Conservation (phyloP, 2,329 filamentous ascomycete genomes). For the Dactylellina parvicollis region DNA sequence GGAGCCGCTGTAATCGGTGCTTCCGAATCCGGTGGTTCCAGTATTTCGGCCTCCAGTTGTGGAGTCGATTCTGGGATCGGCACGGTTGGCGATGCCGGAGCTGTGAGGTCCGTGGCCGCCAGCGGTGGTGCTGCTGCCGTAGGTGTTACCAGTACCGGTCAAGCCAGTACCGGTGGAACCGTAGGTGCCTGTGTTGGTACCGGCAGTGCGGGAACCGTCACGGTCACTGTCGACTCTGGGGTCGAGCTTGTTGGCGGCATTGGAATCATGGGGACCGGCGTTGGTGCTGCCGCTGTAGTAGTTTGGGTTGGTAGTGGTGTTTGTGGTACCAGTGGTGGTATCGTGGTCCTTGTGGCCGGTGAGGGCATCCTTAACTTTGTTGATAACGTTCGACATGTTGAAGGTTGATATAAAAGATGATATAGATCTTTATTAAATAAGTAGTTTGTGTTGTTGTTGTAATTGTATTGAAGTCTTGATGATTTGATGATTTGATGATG, state of each 20-base stretch:
- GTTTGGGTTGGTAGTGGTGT: slow-evolving; percentile 33
- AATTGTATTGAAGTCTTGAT: slow-evolving; percentile 10
- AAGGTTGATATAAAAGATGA: slow-evolving; percentile 23
- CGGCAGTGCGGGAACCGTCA: slow-evolving; percentile 60
- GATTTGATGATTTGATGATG: slow-evolving; percentile 22
- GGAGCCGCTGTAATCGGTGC: neutral
- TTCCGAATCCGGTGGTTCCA: neutral
- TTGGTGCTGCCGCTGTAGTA: slow-evolving; percentile 53
- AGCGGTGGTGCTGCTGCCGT: slow-evolving; percentile 60
- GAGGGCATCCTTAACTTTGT: slow-evolving; percentile 66
- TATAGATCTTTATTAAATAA: slow-evolving; percentile 4
- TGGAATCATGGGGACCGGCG: slow-evolving; percentile 55
- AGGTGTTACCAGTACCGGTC: slow-evolving; percentile 59
- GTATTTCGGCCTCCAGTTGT: slow-evolving; percentile 52
- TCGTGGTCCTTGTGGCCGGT: slow-evolving; percentile 54
- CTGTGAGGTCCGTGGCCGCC: slow-evolving; percentile 65
- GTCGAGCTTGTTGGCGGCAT: slow-evolving; percentile 64
- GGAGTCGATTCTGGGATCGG: slow-evolving; percentile 68
- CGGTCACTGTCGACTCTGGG: slow-evolving; percentile 68
- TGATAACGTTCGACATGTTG: slow-evolving; percentile 64
- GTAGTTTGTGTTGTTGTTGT: slow-evolving; percentile 1
- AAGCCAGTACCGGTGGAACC: slow-evolving; percentile 56
- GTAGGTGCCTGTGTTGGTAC: slow-evolving; percentile 58
- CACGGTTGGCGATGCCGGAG: slow-evolving; percentile 67
- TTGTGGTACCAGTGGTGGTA: slow-evolving; percentile 54